A percentile compares a stretch with the other conserved stretches of the same genome.
These are phyloP conservation scores for Pseudozyma tsukubaensis DNA, from an alignment of 1,284 basidiomycete genomes.

Conservation along the genomic window DNA sequence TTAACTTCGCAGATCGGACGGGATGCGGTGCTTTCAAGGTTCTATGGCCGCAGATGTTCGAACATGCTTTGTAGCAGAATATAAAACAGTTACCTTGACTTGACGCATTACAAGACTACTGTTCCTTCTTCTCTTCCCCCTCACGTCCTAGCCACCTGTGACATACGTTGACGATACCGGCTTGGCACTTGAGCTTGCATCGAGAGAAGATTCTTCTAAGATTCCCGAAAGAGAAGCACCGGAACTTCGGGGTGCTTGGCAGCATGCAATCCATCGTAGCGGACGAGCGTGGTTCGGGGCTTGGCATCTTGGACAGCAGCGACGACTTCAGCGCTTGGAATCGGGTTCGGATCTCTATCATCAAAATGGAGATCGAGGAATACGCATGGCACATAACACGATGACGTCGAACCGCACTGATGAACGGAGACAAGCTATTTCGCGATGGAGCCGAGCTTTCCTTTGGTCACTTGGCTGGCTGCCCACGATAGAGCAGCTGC, in stretches of 20 bases:
- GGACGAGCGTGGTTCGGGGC: constrained; percentile 2
- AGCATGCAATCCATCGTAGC: not conserved
- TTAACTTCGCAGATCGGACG: constrained; percentile 78
- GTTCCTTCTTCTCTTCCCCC: not conserved
- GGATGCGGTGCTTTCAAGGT: constrained; percentile 83
- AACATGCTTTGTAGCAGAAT: not conserved
- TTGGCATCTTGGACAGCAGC: constrained; percentile 22
- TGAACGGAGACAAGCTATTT: too few species aligned
- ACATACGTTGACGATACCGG: too few species aligned
- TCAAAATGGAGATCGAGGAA: too few species aligned
- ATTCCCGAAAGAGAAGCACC: not conserved
- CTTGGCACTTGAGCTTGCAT: too few species aligned
- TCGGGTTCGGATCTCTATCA: too few species aligned
- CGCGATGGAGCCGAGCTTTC: too few species aligned
- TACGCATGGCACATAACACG: too few species aligned
- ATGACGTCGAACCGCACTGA: too few species aligned
- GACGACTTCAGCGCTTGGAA: constrained; percentile 24
- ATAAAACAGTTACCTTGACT: not conserved
- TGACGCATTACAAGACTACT: not conserved
- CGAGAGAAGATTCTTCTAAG: not conserved
- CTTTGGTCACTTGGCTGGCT: too few species aligned
- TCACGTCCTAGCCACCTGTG: too few species aligned
- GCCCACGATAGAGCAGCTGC: too few species aligned
- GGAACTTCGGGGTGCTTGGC: not conserved
- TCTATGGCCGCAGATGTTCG: constrained; percentile 79